A percentile compares a stretch with the other conserved stretches of the same genome.
phyloP scores from a whole-genome alignment of 2,329 filamentous ascomycete species.

The Myriosclerotinia scirpicola region DNA sequence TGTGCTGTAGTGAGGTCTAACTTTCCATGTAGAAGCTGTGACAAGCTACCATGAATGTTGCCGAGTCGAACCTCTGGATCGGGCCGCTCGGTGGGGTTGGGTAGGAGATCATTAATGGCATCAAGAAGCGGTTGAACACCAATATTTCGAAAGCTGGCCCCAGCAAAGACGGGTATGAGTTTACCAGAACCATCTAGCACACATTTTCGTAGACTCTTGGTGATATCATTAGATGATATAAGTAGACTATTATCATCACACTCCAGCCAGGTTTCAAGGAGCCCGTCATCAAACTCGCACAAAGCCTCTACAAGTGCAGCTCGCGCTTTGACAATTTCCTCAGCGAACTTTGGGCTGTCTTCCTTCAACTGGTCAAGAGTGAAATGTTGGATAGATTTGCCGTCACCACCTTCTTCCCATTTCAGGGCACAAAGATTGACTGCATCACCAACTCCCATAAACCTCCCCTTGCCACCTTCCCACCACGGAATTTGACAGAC shows the following conservation, averaged over 20 bases:
- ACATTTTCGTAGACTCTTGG: conserved; percentile 70
- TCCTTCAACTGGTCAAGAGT: conserved; percentile 53
- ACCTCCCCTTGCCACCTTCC: conserved; percentile 67
- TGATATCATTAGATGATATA: conserved; percentile 65
- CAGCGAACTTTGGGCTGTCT: conserved; percentile 51
- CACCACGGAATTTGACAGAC: conserved; percentile 97
- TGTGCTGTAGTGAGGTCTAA: conserved; percentile 42
- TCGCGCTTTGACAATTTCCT: conserved; percentile 74
- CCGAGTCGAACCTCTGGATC: conserved; percentile 75
- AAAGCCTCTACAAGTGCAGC: conserved; percentile 77
- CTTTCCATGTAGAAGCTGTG: conserved; percentile 49
- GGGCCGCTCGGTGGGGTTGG: conserved; percentile 76
- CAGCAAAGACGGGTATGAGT: conserved; percentile 85
- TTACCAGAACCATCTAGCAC: conserved; percentile 66
- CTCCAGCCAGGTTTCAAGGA: conserved; percentile 83
- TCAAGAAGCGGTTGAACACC: conserved; percentile 91
- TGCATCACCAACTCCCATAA: conserved; percentile 83
- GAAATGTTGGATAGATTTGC: conserved; percentile 59
- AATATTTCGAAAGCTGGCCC: conserved; percentile 90
- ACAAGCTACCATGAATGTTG: conserved; percentile 53
- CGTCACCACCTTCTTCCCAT: conserved; percentile 68
- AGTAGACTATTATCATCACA: conserved; percentile 69
- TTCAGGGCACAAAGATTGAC: conserved; percentile 72
- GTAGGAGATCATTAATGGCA: conserved; percentile 82
- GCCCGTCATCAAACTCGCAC: conserved; percentile 82